Evolutionary conservation across 805 yeast genomes (phyloP), one percentile per base, ranked within the genome.

Genomic region (Candida saitoana): DNA sequence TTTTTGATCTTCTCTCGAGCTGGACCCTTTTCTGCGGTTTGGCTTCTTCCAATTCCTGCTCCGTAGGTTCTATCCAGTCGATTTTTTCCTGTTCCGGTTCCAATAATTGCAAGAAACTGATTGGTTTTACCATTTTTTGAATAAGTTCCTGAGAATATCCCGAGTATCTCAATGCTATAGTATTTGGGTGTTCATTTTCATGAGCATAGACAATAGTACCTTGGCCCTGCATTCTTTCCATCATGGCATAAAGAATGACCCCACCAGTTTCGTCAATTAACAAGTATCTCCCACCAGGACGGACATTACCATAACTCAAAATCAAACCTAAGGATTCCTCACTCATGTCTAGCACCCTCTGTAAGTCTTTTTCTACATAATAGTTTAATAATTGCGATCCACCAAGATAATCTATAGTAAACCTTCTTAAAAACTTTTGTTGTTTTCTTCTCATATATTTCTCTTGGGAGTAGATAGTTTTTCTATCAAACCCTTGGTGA

Each of bases 221-320:
- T 40, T 78, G 67, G 11, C 96, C 96, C 46, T 80, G 80, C 91
- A 95, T 87, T 57, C 97, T 73, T 59, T 93, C 99, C 63, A 93
- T 58, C 74, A 93, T 71, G 3, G 95, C 87, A 46, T 86, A 86
- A 4, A 86, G 77, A 1, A 93, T 58, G n/a, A 91, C 73, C 5
- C 98, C 96, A 24, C 96, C 90, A n/a, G 96, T 84, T 56, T 93
- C 99, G 56, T 93, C 99, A 41, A 88, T 73, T 3, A 91, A 82
- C 17, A 93, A 67, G 55, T 93, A 93, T 44, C 76, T 80, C 1
- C 99, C 98, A 8, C 96, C 96, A 1, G 96, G 89, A 55, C 82
- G 79, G 25, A 93, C 77, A 56, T 91, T 88, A 1, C 84, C 96
- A 51, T 84, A 72, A 46, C 82, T 82, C 64, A 93, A 65, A 54